Percentiles rank a stretch among this genome's conserved stretches.
Conservation (phyloP, 2,329 filamentous ascomycete genomes). For the Colletotrichum sp. region DNA sequence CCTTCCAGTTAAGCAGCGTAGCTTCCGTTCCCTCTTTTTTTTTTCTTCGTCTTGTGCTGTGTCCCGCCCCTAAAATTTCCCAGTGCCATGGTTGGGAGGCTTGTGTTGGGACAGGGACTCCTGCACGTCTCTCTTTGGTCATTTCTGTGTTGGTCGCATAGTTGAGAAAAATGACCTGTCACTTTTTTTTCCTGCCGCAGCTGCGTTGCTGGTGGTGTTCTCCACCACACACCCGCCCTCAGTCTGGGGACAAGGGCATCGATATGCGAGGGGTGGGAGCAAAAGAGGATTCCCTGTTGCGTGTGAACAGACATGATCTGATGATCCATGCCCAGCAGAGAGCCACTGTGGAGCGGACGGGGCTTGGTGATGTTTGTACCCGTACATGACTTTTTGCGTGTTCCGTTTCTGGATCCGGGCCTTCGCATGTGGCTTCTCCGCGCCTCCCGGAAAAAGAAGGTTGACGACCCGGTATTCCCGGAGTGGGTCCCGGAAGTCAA, state of each 20-base stretch:
- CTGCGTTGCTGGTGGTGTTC: background rate
- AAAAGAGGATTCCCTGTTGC: background rate
- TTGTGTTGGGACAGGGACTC: constrained; percentile 2
- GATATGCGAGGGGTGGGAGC: background rate
- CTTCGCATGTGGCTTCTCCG: background rate
- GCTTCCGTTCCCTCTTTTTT: constrained; percentile 1
- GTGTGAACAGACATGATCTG: constrained; percentile 18
- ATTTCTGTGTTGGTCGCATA: background rate
- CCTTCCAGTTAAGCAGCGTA: constrained; percentile 1
- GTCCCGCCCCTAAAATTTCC: background rate
- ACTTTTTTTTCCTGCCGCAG: background rate
- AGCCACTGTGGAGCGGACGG: constrained; percentile 4
- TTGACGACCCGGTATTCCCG: background rate
- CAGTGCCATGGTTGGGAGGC: constrained; percentile 5
- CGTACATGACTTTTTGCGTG: background rate
- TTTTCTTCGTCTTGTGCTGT: background rate
- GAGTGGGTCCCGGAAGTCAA: background rate
- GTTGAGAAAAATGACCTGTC: constrained; percentile 1
- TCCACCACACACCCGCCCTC: background rate
- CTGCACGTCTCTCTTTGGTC: background rate
- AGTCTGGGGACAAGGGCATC: background rate
- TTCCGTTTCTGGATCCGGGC: background rate
- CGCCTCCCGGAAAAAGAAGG: background rate
- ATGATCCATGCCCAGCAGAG: constrained; percentile 3
- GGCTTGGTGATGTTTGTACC: background rate